phyloP scores from a whole-genome alignment of 192 early-diverging fungal genomes.

The Lobosporangium transversale region DNA sequence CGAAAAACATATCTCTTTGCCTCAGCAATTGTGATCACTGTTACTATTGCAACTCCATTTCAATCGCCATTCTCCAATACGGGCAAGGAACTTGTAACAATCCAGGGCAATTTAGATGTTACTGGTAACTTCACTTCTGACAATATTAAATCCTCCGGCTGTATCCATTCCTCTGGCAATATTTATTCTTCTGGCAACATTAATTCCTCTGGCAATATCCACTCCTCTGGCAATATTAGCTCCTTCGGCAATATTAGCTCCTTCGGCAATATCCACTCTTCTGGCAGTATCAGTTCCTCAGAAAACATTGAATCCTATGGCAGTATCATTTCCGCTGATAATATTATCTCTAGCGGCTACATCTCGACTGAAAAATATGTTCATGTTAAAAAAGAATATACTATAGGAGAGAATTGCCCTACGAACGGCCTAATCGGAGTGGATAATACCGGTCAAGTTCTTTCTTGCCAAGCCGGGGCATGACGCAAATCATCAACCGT shows the following conservation, averaged over 20 bases:
- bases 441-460: neutral
- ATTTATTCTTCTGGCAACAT: neutral
- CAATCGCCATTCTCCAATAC: no score
- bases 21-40: no score
- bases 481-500: no score
- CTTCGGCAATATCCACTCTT: neutral
- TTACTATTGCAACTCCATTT: no score
- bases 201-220: neutral
- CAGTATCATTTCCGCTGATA: neutral
- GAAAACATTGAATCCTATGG: neutral
- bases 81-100: no score
- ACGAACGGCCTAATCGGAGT: neutral
- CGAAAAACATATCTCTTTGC: no score
- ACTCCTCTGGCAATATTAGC: neutral
- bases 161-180: neutral
- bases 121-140: no score
- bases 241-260: neutral
- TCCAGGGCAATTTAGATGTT: no score
- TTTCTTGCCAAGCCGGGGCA: neutral
- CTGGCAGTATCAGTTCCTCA: neutral
- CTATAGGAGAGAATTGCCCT: neutral
- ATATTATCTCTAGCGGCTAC: neutral
- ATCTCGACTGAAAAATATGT: neutral
- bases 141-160: neutral
- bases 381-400: neutral